Evolutionary conservation across 345 rosid genomes (phyloP).

Genomic region (Eucalyptus caleyi): DNA sequence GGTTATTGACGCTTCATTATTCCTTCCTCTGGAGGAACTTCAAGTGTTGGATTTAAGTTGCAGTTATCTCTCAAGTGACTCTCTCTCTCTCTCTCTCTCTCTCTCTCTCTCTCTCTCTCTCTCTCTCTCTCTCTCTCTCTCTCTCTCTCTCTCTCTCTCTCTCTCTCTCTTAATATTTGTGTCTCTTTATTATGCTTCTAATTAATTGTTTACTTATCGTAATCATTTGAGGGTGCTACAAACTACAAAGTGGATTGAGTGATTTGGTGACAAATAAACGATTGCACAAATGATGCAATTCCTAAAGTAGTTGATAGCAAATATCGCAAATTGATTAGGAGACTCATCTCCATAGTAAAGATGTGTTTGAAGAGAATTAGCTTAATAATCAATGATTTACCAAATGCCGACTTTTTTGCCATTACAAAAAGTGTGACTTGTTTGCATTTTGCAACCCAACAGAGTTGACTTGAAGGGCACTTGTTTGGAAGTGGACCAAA

Average conservation of each 20-base stretch:
- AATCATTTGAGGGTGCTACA: neutral
- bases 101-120: neutral
- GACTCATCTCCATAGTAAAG: neutral
- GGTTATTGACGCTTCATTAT: neutral
- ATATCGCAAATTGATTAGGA: neutral
- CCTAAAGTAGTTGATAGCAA: neutral
- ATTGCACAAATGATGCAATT: neutral
- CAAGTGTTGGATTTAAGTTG: rapidly evolving
- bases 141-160: neutral
- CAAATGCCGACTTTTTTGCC: neutral
- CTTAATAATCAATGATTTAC: neutral
- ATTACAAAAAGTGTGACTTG: too few species aligned
- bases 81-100: neutral
- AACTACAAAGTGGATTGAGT: neutral
- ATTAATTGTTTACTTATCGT: too few species aligned
- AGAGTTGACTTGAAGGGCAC: neutral
- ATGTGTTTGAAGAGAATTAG: neutral
- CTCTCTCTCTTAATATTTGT: neutral
- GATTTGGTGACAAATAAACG: neutral
- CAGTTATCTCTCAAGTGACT: rapidly evolving
- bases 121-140: neutral
- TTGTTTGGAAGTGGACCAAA: neutral
- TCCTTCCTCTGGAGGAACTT: neutral
- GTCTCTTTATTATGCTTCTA: too few species aligned
- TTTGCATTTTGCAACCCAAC: too few species aligned